Base-by-base conservation (phyloP, 1,284 basidiomycete species). In the Neonothopanus nambi region DNA sequence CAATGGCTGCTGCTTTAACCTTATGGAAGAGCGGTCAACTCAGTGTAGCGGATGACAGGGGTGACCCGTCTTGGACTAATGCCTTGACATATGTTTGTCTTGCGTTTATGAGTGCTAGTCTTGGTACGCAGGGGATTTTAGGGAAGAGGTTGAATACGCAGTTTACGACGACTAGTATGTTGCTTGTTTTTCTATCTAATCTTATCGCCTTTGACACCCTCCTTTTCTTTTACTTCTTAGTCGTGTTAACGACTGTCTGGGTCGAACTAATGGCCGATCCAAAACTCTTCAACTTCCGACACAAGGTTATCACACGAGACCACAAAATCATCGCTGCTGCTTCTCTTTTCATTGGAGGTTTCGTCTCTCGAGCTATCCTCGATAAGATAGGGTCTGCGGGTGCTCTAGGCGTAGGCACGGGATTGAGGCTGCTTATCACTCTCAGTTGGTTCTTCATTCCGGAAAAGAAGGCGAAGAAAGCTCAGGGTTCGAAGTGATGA, bases 191-290 rank as follows among this genome's bases (percentile, higher is more conserved):
- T n/a, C n/a, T 35, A 24, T 23, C 11, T 49, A n/a, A 17, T 20
- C 21, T 40, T 7, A 17, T 36, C 9, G 8, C 24, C 5, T 15
- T 36, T 39, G 35, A 39, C 36, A 20, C 9, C 17, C 9, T 6
- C 7, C 3, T 37, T 26, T 5, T 26, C n/a, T n/a, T 50, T 2
- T 5, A 43, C 24, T 28, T 46, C 37, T 30, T 54, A 78, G 81
- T 82, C 44, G 80, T 83, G 45, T 72, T 88, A 17, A 88, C 85
- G 5, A 87, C 84, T 13, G 81, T 85, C 15, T 88, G 85, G 85
- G 85, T 86, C 52, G 84, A 88, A 62, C 77, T 89, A 55, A 75
- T 85, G 73, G 79, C 81, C 49, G 85, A 87, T 63, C 85, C 86
- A 0, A 68, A 77, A 42, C 72, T 87, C 5, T 81, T 78, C 68